A percentile compares a stretch with the other conserved stretches of the same genome.
Conservation (phyloP, 108 stramenopile species). For the Discostella stelligeroides region DNA sequence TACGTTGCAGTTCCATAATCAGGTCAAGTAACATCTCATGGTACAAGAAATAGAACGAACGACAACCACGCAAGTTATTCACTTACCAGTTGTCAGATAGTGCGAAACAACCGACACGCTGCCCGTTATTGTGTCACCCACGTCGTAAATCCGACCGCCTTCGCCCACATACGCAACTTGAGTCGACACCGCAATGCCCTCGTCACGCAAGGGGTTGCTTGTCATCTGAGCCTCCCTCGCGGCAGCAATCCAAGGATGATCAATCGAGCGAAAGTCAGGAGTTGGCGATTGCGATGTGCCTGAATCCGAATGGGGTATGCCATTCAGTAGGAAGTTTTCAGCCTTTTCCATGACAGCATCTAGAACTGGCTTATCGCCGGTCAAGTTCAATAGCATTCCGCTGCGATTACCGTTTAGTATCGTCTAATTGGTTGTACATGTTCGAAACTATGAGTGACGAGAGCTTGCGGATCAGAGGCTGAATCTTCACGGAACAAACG, state of each 20-base stretch:
- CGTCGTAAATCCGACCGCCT: constrained; percentile 78
- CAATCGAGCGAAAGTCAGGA: constrained; percentile 54
- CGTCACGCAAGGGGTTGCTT: constrained; percentile 44
- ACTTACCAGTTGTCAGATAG: constrained; percentile 66
- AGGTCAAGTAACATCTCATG: not conserved
- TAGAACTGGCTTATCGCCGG: constrained; percentile 74
- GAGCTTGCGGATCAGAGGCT: too few species aligned
- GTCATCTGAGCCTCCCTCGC: constrained; percentile 55
- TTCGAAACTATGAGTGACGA: too few species aligned
- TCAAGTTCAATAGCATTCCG: constrained; percentile 84
- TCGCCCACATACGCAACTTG: constrained; percentile 86
- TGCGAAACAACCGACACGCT: constrained; percentile 64
- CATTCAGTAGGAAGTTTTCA: constrained; percentile 56
- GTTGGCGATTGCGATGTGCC: constrained; percentile 48
- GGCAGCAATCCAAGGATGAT: constrained; percentile 71
- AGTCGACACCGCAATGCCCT: constrained; percentile 85
- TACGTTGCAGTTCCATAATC: not conserved
- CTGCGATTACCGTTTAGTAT: constrained; percentile 62
- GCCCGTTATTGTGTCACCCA: constrained; percentile 70
- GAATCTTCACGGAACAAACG: not conserved
- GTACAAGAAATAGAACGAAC: not conserved
- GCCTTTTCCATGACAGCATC: constrained; percentile 45
- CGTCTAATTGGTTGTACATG: constrained; percentile 7
- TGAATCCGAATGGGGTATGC: constrained; percentile 35
- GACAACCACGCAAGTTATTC: not conserved